Base-by-base conservation (phyloP, 2,329 filamentous ascomycete species). In the Cercospora janseana region DNA sequence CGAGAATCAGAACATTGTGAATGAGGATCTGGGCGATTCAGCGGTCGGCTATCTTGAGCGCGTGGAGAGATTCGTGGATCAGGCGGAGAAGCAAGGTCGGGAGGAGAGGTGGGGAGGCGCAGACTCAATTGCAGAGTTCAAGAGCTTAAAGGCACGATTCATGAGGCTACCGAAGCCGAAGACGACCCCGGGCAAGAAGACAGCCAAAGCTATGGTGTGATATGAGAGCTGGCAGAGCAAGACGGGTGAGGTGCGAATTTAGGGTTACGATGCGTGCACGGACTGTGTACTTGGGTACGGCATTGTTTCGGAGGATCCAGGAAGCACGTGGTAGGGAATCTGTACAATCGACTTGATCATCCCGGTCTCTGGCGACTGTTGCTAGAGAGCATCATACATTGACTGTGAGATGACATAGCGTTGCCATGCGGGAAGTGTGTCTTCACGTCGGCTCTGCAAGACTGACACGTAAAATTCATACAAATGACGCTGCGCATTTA, bases 1-100 rank as follows among this genome's bases (percentile, higher is more conserved):
- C 1, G 62, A 70, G 13, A 66, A 71, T 32, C 66, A 67, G 53
- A 69, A 71, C 28, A 70, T 75, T 40, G 72, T 75, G 49, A 72
- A 72, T 27, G 61, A 75, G 54, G 73, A 75, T 13, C 52, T 76
- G 48, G 70, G 69, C 49, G 62, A 73, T 32, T 64, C 66, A 15
- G 63, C 63, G 23, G 52, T 58, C 5, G 61, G 57, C 3, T 66
- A 66, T 52, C 56, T 67, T 26, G 54, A 57, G 23, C 46, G 59
- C 12, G 64, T 66, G 20, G 60, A 61, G 49, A 55, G 52, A 42
- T 67, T 62, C 45, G 61, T 67, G 44, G 48, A 54, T 38, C 54
- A 62, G 47, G 62, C 63, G 9, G 15, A 32, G 47, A 54, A 57
- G 53, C 54, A 48, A 2, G 63, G 60, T 1, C 43, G 44, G 23